These are phyloP conservation scores for Backusella australiensis DNA, from an alignment of 192 early-diverging fungal genomes.

Conservation along the genomic window DNA sequence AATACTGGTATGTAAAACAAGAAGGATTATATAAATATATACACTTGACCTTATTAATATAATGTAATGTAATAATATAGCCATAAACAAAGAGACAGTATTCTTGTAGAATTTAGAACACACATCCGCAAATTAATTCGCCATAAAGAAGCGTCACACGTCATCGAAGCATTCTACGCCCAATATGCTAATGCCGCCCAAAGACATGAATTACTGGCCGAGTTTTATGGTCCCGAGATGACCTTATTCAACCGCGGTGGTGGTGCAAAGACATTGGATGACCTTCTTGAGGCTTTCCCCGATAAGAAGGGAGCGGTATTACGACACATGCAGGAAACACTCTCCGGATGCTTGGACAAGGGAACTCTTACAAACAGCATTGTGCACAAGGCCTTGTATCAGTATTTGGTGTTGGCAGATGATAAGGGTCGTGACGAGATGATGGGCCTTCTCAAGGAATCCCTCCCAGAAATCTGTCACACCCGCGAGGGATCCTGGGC, in stretches of 20 bases:
- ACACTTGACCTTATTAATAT: too few relatives aligned
- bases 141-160: conserved; percentile 84
- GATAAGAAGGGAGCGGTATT: conserved; percentile 70
- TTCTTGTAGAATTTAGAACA: conserved; percentile 80
- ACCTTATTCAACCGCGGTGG: conserved; percentile 71
- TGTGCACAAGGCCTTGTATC: conserved; percentile 82
- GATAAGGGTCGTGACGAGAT: conserved; percentile 52
- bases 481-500: conserved; percentile 89
- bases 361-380: conserved; percentile 75
- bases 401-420: conserved; percentile 74
- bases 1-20: conserved; percentile 61
- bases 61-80: conserved; percentile 11
- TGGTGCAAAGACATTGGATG: conserved; percentile 46
- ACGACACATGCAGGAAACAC: conserved; percentile 63
- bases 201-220: conserved; percentile 70
- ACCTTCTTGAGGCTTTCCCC: conserved; percentile 61
- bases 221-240: conserved; percentile 95
- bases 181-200: conserved; percentile 79
- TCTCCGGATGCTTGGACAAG: conserved; percentile 81
- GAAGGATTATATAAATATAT: too few relatives aligned
- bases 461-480: conserved; percentile 84
- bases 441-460: conserved; percentile 77
- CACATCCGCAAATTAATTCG: conserved; percentile 80
- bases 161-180: conserved; percentile 84
- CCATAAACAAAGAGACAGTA: conserved; percentile 60